Conservation (phyloP, 1,284 basidiomycete genomes). For the Xerocomus amazonicus region DNA sequence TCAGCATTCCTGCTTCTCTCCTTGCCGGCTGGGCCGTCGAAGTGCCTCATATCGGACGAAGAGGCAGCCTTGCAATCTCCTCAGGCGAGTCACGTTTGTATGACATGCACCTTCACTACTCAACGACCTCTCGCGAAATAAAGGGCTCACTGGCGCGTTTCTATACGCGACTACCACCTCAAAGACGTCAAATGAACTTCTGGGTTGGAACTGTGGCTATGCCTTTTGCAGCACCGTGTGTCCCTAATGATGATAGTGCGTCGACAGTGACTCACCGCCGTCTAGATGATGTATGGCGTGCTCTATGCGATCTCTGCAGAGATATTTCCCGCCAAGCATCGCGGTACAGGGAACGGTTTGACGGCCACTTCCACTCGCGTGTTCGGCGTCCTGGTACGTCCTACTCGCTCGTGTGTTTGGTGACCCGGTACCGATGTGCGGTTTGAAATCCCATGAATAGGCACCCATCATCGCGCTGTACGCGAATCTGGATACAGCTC, state of each 20-base stretch:
- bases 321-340: slow-evolving; percentile 66
- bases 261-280: neutral
- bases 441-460: slow-evolving; percentile 30
- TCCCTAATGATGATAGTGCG: neutral
- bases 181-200: slow-evolving; percentile 54
- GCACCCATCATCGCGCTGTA: slow-evolving; percentile 73
- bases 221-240: slow-evolving; percentile 55
- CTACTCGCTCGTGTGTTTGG: neutral
- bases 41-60: slow-evolving; percentile 55
- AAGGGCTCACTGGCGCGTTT: slow-evolving; percentile 65
- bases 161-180: slow-evolving; percentile 68
- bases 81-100: slow-evolving; percentile 37
- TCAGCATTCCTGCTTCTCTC: slow-evolving; percentile 67
- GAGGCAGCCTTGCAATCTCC: slow-evolving; percentile 57
- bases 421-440: too few relatives aligned
- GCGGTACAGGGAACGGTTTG: slow-evolving; percentile 71
- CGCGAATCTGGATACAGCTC: slow-evolving; percentile 59
- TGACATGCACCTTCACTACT: slow-evolving; percentile 6
- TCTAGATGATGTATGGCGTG: slow-evolving; percentile 68
- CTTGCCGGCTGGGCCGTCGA: slow-evolving; percentile 65
- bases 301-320: slow-evolving; percentile 66
- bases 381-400: slow-evolving; percentile 58
- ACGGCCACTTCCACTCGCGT: slow-evolving; percentile 57
- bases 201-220: slow-evolving; percentile 75
- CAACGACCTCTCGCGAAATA: slow-evolving; percentile 31